Evolutionary conservation across 805 yeast genomes (phyloP).

Genomic region (Candida khao-thaluensis): DNA sequence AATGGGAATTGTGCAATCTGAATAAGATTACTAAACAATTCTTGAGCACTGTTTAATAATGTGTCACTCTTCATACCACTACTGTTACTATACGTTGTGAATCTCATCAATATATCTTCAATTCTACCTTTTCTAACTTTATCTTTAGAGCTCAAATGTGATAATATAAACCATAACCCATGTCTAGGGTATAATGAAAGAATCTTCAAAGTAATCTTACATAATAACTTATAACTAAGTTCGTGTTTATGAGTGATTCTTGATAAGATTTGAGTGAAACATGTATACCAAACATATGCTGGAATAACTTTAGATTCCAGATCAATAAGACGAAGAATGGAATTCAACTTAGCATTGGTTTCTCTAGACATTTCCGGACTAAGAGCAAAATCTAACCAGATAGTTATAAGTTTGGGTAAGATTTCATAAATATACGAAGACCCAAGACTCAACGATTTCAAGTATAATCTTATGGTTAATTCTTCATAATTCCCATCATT

Average conservation of each 20-base stretch:
- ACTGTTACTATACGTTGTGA: not conserved
- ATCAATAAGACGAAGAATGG: conserved; percentile 7
- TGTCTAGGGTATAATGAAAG: conserved; percentile 72
- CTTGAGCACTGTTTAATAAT: not conserved
- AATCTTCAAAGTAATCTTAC: conserved; percentile 56
- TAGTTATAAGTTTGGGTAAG: conserved; percentile 82
- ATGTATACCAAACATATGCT: conserved; percentile 69
- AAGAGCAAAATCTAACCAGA: conserved; percentile 81
- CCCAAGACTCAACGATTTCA: conserved; percentile 60
- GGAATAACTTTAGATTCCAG: conserved; percentile 40
- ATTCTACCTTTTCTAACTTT: conserved; percentile 28
- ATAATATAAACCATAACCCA: conserved; percentile 79
- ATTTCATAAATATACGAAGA: conserved; percentile 74
- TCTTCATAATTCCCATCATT: conserved; percentile 52
- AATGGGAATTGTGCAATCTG: conserved; percentile 42
- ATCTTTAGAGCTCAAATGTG: conserved; percentile 62
- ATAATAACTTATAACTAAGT: conserved; percentile 54
- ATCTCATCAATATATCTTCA: conserved; percentile 1
- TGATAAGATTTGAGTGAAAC: conserved; percentile 81
- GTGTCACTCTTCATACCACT: not conserved
- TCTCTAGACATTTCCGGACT: conserved; percentile 21
- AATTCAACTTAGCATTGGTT: conserved; percentile 23
- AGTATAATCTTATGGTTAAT: conserved; percentile 54
- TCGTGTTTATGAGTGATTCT: conserved; percentile 65
- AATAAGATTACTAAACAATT: conserved; percentile 39